Conservation (phyloP, 768 basidiomycete species). For the Suillus cothurnatus region DNA sequence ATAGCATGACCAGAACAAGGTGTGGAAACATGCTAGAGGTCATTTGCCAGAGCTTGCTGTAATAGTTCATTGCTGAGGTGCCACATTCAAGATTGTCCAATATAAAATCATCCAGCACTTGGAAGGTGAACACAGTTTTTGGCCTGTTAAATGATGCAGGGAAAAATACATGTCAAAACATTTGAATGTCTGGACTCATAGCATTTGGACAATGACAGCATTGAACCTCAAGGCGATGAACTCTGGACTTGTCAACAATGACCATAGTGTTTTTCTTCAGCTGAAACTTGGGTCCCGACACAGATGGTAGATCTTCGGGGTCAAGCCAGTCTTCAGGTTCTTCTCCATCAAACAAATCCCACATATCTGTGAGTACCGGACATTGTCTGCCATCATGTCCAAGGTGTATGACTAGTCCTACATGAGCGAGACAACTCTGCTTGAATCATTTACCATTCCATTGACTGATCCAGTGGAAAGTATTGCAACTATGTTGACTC, state of each 20-base stretch:
- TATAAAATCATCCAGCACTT: too few relatives aligned
- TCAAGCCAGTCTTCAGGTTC: background rate
- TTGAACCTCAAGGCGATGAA: background rate
- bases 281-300: background rate
- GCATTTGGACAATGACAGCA: background rate
- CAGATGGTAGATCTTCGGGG: background rate
- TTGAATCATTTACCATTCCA: background rate
- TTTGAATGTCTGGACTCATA: too few relatives aligned
- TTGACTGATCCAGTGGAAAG: background rate
- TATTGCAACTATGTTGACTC: background rate
- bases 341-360: background rate
- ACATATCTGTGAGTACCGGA: too few relatives aligned
- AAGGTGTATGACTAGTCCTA: background rate
- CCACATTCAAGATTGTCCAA: too few relatives aligned
- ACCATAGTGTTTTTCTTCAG: background rate
- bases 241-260: background rate
- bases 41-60: too few relatives aligned
- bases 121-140: too few relatives aligned
- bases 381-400: too few relatives aligned
- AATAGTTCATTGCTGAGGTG: too few relatives aligned
- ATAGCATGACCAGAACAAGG: too few relatives aligned
- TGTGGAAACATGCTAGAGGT: too few relatives aligned
- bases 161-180: too few relatives aligned
- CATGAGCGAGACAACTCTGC: background rate
- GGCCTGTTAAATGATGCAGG: too few relatives aligned